Base-by-base conservation (phyloP, 805 yeast species). In the Ogataea glucozyma region DNA sequence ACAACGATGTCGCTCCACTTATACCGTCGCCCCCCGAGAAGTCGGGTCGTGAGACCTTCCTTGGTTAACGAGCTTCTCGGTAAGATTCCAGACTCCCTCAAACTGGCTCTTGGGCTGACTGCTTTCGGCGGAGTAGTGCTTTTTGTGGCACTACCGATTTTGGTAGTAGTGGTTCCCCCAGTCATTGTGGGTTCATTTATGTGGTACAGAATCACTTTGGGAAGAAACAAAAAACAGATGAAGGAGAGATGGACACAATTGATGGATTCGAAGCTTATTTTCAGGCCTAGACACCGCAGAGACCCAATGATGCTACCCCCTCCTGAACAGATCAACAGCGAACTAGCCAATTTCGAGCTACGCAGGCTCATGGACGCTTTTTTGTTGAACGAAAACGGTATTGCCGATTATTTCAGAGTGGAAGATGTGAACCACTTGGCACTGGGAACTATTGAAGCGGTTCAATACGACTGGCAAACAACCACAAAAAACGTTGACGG, bases 121-220 rank as follows among this genome's bases (percentile, higher is more conserved):
- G 54, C 57, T 2, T 46, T 59, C 3, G 53, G 60, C 7, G 55
- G 58, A 16, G 40, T 65, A 13, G 43, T 64, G 19, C 44, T 65
- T 1, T 62, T 59, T 46, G 62, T 64, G 26, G 66, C 67, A 6
- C 44, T 61, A 2, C 68, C 68, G 6, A 36, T 64, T 2, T 39
- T 64, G 22, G 41, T 56, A n/a, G 36, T 66, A 10, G 57, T 58
- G 10, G 41, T 62, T 4, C 70, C 70, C 6, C 64, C 69, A 2
- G 11, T 61, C 6, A 16, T 61, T 3, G 23, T 65, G n/a, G 61
- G 65, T 9, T 54, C 62, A 1, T 52, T 43, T 27, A 22, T 56
- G 12, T 41, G 49, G 12, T 51, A 46, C 29, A 51, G 44, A 22
- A 21, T 51, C 2, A 44, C 52, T 18, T 40, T 39, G 17, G 40